phyloP scores from a whole-genome alignment of 495 filamentous ascomycete genomes.

The Hypomontagnella submonticulosa region DNA sequence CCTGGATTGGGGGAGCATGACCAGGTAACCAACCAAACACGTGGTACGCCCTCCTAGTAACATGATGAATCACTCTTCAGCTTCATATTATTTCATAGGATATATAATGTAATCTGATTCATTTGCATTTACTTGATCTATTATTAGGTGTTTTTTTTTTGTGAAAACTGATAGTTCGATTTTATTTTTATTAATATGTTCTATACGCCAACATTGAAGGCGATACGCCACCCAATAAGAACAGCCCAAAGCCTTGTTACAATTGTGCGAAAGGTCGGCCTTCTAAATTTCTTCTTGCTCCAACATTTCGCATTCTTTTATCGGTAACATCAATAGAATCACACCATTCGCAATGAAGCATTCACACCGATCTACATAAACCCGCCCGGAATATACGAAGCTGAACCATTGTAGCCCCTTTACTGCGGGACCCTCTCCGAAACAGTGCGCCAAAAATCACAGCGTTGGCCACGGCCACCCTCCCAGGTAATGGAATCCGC shows the following conservation, averaged over 20 bases:
- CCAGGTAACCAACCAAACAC: slow-evolving; percentile 23
- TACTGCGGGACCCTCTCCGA: slow-evolving; percentile 37
- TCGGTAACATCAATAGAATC: neutral
- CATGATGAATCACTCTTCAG: slow-evolving; percentile 23
- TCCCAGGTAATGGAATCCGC: slow-evolving; percentile 66
- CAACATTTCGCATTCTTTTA: neutral
- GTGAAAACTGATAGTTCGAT: neutral
- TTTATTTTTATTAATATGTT: slow-evolving; percentile 1
- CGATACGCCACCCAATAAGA: slow-evolving; percentile 30
- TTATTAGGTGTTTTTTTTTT: slow-evolving; percentile 15
- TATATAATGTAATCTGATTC: neutral
- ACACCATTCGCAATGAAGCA: neutral
- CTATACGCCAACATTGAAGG: slow-evolving; percentile 1
- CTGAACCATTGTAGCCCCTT: neutral
- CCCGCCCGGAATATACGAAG: neutral
- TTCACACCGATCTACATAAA: neutral
- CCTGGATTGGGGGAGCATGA: slow-evolving; percentile 16
- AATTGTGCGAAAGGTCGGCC: slow-evolving; percentile 1
- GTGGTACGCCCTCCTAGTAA: slow-evolving; percentile 18
- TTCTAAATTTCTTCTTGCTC: neutral
- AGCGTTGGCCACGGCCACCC: slow-evolving; percentile 64
- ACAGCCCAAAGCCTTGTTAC: neutral
- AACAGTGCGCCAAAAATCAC: slow-evolving; percentile 61
- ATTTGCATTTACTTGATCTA: slow-evolving; percentile 4
- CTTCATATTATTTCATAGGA: neutral